phyloP scores from a whole-genome alignment of 1,284 basidiomycete genomes.

The Meripilus lineatus region DNA sequence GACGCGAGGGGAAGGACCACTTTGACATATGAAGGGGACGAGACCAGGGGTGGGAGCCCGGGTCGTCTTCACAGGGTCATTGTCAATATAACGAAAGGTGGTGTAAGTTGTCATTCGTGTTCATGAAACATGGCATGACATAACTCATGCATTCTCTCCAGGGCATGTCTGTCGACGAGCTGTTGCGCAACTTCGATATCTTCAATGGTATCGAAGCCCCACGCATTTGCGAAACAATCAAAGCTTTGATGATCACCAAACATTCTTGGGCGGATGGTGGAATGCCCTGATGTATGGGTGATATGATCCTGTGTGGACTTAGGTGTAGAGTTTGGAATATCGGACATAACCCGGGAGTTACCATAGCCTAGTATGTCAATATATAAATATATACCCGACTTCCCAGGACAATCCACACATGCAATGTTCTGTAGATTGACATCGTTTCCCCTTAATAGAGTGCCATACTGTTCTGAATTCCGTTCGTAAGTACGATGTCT shows the following conservation, averaged over 20 bases:
- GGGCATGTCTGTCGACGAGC: conserved; percentile 39
- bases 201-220: conserved; percentile 38
- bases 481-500: too few species aligned
- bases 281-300: too few species aligned
- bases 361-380: too few species aligned
- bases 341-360: too few species aligned
- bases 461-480: too few species aligned
- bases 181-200: conserved; percentile 58
- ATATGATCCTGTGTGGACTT: too few species aligned
- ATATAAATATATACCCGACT: too few species aligned
- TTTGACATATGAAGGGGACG: conserved; percentile 65
- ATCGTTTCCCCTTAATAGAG: too few species aligned
- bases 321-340: too few species aligned
- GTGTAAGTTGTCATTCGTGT: conserved; percentile 1
- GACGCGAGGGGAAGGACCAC: conserved; percentile 41
- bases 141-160: conserved; percentile 1
- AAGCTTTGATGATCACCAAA: conserved; percentile 17
- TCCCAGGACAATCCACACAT: too few species aligned
- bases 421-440: too few species aligned
- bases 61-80: conserved; percentile 54
- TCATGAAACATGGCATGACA: neutral
- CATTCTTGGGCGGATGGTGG: conserved; percentile 19
- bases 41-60: conserved; percentile 51
- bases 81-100: conserved; percentile 30
- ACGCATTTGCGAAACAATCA: conserved; percentile 13